Evolutionary conservation across 768 basidiomycete genomes (phyloP), one percentile per base, ranked within the genome.

Genomic region (Leccinellum albellum): DNA sequence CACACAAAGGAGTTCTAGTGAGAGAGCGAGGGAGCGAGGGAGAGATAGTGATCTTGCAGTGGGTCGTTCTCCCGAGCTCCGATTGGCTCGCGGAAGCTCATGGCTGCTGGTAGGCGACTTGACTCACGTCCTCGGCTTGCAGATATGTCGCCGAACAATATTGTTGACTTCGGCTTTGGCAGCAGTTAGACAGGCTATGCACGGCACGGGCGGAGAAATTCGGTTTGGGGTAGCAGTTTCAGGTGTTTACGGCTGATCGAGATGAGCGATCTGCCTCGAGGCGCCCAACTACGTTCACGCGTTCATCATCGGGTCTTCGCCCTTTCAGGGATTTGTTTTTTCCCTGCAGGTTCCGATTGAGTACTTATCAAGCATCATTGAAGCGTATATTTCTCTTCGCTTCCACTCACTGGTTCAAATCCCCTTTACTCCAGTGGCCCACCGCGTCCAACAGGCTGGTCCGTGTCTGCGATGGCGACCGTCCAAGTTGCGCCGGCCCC

Each of bases 211-310:
- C 21, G 46, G 31, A 32, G 14, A 57, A 51, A 13, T 17, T 29
- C 12, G 29, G 31, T 21, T 33, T 50, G 31, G 49, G 28, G 29
- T 8, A 17, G 24, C 15, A 24, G 62, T 31, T 32, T 46, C 64
- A 65, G 64, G 55, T 49, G 55, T 63, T 20, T 48, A 54, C 29
- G 45, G 46, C 31, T 42, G 60, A 58, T 64, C 55, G 46, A 47
- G 46, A 47, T 47, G 45, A 32, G 49, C 45, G 60, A 58, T 64
- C 57, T 53, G 58, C 64, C 64, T 65, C 46, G 53, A 66, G 64
- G 64, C 57, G 7, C 33, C 8, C 21, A 33, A 7, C 1, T 51
- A 42, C 20, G 20, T 65, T 65, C 64, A 37, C 64, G 64, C 64
- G 64, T 63, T 65, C 64, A 63, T 65, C 51, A 63, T 50, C 51